phyloP scores from a whole-genome alignment of 2,329 filamentous ascomycete species.

The Verticillium isaacii region DNA sequence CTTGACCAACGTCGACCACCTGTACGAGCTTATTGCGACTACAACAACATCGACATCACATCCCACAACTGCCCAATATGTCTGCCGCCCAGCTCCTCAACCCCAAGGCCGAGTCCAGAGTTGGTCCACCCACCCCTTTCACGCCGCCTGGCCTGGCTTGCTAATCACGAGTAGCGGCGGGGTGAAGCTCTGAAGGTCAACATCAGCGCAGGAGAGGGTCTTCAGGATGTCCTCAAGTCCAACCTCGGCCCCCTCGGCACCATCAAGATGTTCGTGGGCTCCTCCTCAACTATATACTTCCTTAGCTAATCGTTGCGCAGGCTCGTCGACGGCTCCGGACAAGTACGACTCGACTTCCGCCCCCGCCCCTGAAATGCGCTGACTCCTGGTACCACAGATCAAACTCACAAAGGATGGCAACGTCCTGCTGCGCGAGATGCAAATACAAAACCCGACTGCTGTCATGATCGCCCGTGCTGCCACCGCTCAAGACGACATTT shows the following conservation, averaged over 20 bases:
- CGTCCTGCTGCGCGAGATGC: conserved; percentile 72
- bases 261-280: conserved; percentile 74
- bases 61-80: conserved; percentile 47
- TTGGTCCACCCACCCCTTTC: conserved; percentile 41
- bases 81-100: conserved; percentile 97
- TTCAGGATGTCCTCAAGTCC: conserved; percentile 91
- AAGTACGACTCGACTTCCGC: conserved; percentile 39
- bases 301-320: conserved; percentile 32
- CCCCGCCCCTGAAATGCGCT: conserved; percentile 11
- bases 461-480: conserved; percentile 80
- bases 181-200: conserved; percentile 96
- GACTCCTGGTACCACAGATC: conserved; percentile 54
- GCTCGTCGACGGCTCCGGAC: conserved; percentile 66
- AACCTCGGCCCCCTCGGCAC: conserved; percentile 92
- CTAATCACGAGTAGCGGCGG: conserved; percentile 63
- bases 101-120: conserved; percentile 96
- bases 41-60: not conserved
- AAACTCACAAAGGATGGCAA: conserved; percentile 99
- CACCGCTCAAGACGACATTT: conserved; percentile 97
- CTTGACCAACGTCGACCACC: not conserved
- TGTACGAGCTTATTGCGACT: not conserved
- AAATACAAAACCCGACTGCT: conserved; percentile 98
- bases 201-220: conserved; percentile 91
- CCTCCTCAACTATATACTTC: conserved; percentile 1
- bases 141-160: conserved; percentile 31